phyloP scores from a whole-genome alignment of 371 early-diverging fungal species.

The Zychaea mexicana region DNA sequence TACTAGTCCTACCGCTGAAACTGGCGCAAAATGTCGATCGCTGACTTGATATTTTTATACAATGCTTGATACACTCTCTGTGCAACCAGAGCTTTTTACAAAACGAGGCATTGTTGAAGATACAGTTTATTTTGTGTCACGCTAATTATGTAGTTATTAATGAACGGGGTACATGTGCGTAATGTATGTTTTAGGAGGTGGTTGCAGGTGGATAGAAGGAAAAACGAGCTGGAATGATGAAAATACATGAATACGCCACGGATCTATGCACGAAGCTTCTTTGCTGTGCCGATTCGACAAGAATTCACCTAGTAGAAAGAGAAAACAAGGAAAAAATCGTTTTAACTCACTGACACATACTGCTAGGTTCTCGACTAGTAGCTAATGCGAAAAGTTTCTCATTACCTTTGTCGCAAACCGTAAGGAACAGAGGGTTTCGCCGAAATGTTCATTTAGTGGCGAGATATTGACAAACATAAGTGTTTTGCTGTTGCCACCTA shows the following conservation, averaged over 20 bases:
- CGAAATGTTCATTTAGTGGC: constrained; percentile 70
- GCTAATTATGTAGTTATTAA: background rate
- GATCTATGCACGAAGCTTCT: background rate
- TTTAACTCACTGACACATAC: no score
- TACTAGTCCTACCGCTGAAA: no score
- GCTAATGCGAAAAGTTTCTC: background rate
- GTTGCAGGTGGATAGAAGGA: no score
- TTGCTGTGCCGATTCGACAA: constrained; percentile 75
- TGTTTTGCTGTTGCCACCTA: constrained; percentile 92
- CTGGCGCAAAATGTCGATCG: no score
- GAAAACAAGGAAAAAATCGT: background rate
- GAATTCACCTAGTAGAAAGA: constrained; percentile 48
- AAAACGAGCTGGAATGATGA: no score
- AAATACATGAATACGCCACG: no score
- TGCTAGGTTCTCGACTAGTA: no score
- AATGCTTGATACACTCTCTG: no score
- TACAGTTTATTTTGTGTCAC: background rate
- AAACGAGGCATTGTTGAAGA: background rate
- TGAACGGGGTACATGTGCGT: no score
- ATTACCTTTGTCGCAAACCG: constrained; percentile 93
- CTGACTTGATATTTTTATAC: no score
- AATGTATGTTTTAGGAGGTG: no score
- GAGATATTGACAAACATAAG: constrained; percentile 99
- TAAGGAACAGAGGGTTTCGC: constrained; percentile 93
- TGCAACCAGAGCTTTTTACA: no score